phyloP scores from a whole-genome alignment of 306 rosid genomes.

The Gillenia trifoliata region DNA sequence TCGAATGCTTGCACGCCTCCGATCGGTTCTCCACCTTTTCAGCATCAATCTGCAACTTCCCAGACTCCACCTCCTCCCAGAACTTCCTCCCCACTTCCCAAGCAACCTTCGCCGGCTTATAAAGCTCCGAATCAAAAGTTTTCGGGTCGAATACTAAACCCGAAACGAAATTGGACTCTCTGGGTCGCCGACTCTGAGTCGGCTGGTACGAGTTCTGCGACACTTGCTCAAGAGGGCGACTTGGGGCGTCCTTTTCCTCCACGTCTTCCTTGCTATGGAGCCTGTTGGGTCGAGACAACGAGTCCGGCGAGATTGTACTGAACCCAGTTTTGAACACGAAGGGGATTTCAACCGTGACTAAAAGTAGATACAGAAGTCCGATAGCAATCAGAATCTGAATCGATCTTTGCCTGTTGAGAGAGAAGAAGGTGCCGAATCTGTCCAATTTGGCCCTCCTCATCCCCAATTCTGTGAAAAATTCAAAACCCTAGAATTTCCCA shows the following conservation, averaged over 20 bases:
- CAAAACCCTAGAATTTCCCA: neutral
- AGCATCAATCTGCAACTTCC: constrained; percentile 4
- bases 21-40: constrained; percentile 26
- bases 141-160: constrained; percentile 41
- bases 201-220: constrained; percentile 39
- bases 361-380: constrained; percentile 46
- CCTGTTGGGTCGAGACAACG: constrained; percentile 28
- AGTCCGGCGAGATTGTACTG: constrained; percentile 31
- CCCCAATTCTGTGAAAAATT: neutral
- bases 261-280: constrained; percentile 47
- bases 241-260: constrained; percentile 51
- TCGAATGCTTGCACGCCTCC: constrained; percentile 56
- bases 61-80: constrained; percentile 57
- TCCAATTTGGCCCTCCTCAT: constrained; percentile 61
- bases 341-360: constrained; percentile 70
- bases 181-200: constrained; percentile 38
- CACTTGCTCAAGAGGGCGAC: constrained; percentile 49
- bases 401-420: constrained; percentile 62
- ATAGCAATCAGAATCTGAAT: constrained; percentile 53
- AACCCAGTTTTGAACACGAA: constrained; percentile 53
- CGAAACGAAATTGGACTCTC: constrained; percentile 32
- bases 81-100: constrained; percentile 45
- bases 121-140: constrained; percentile 48
- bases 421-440: constrained; percentile 33
- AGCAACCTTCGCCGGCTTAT: constrained; percentile 57